phyloP scores from a whole-genome alignment of 768 basidiomycete species.

The Wakefieldia striispora region DNA sequence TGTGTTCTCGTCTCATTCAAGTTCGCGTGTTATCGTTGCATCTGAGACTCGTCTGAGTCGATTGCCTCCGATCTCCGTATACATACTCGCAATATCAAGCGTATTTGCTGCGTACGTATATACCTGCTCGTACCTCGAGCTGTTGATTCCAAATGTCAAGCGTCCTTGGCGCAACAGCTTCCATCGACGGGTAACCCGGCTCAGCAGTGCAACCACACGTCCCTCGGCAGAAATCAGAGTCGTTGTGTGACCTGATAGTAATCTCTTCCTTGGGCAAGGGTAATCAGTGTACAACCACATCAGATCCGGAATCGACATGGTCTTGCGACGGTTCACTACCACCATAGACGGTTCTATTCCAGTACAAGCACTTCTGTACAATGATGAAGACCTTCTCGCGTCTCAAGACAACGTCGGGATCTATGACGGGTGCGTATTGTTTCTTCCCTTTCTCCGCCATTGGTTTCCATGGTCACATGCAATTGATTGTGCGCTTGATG shows the following conservation, averaged over 20 bases:
- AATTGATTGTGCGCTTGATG: constrained; percentile 16
- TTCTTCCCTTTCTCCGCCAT: not conserved
- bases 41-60: constrained; percentile 24
- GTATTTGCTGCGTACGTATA: constrained; percentile 9
- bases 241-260: not conserved
- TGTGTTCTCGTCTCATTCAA: constrained; percentile 6
- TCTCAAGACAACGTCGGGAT: constrained; percentile 83
- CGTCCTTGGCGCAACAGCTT: constrained; percentile 3
- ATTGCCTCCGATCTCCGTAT: constrained; percentile 4
- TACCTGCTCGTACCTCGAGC: not conserved
- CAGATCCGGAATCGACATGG: constrained; percentile 36
- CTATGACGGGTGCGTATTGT: constrained; percentile 77
- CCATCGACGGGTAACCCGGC: constrained; percentile 3
- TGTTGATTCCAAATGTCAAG: constrained; percentile 7
- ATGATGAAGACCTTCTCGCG: constrained; percentile 73
- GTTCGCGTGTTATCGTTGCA: constrained; percentile 9
- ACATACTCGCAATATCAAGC: not conserved
- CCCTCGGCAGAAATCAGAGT: constrained; percentile 12
- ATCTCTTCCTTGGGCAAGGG: not conserved
- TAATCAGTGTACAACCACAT: not conserved
- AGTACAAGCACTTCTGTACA: constrained; percentile 69
- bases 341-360: constrained; percentile 76
- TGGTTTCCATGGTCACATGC: constrained; percentile 15
- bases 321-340: constrained; percentile 52
- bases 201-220: constrained; percentile 6